These are phyloP conservation scores for Fusarium sp. DNA, from an alignment of 2,329 filamentous ascomycete species.

Conservation along the genomic window DNA sequence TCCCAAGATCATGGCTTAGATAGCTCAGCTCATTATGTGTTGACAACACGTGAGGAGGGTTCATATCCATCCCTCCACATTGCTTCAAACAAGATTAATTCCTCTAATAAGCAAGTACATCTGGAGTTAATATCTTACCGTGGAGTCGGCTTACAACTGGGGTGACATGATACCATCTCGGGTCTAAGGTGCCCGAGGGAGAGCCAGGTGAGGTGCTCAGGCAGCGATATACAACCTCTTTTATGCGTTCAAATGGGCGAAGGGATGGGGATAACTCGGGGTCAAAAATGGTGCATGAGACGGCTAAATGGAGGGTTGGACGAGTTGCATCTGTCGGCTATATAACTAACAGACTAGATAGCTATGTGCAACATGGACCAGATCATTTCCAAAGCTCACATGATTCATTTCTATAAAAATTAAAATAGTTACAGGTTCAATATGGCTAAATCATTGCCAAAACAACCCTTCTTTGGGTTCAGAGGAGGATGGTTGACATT, in stretches of 20 bases:
- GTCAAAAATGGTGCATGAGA: neutral
- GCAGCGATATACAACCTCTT: neutral
- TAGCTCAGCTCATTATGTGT: neutral
- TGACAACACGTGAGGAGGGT: constrained; percentile 2
- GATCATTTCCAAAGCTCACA: neutral
- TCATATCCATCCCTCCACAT: neutral
- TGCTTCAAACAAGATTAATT: no score
- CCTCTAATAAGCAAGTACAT: neutral
- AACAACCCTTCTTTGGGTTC: constrained; percentile 23
- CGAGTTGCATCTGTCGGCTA: neutral
- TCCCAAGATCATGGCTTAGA: neutral
- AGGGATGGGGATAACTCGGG: constrained; percentile 12
- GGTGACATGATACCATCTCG: neutral
- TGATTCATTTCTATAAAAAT: neutral
- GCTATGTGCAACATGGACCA: neutral
- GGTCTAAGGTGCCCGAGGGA: neutral
- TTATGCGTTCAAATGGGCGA: neutral
- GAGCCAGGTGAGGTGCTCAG: constrained; percentile 4
- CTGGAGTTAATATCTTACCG: neutral
- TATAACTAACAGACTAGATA: neutral
- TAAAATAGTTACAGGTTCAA: no score
- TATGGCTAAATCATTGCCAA: constrained; percentile 1
- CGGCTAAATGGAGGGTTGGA: constrained; percentile 19
- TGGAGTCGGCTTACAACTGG: neutral
- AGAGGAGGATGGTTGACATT: constrained; percentile 34